Evolutionary conservation across 148 eudicot genomes (phyloP).

Genomic region (Camellia sinensis): DNA sequence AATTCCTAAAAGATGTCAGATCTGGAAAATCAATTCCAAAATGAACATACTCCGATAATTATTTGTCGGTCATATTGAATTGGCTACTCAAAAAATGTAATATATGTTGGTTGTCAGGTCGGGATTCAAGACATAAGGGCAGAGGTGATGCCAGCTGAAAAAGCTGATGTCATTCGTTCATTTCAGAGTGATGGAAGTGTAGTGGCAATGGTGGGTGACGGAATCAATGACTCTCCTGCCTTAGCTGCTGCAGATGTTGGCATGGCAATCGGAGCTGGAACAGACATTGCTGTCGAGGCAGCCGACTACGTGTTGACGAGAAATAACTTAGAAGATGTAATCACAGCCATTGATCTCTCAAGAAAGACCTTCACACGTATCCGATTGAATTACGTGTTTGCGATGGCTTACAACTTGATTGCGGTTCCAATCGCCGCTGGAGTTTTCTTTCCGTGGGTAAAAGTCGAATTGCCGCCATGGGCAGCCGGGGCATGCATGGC

Average conservation of each 20-base stretch:
- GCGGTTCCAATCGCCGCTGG: slow-evolving; percentile 95
- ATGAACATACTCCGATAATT: background rate
- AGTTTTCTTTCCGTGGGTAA: slow-evolving; percentile 64
- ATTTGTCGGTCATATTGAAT: background rate
- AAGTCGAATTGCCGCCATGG: slow-evolving; percentile 84
- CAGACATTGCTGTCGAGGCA: slow-evolving; percentile 94
- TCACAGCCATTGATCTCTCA: slow-evolving; percentile 94
- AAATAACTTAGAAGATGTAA: slow-evolving; percentile 87
- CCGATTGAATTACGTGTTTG: slow-evolving; percentile 78
- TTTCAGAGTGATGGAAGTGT: slow-evolving; percentile 76
- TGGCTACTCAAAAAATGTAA: background rate
- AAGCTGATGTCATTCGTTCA: slow-evolving; percentile 80
- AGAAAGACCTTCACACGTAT: slow-evolving; percentile 81
- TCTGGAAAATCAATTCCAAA: background rate
- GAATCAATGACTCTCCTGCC: slow-evolving; percentile 96
- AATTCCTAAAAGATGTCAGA: background rate
- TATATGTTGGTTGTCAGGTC: slow-evolving; percentile 45
- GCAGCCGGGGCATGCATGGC: slow-evolving; percentile 99
- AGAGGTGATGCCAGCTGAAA: slow-evolving; percentile 95
- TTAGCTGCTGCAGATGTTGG: slow-evolving; percentile 96
- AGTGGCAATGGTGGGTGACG: slow-evolving; percentile 98
- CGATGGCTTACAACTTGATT: slow-evolving; percentile 81
- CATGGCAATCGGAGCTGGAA: slow-evolving; percentile 98
- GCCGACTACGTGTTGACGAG: slow-evolving; percentile 95
- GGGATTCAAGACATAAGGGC: slow-evolving; percentile 84